phyloP scores from a whole-genome alignment of 2,329 filamentous ascomycete genomes.

The Penicillium sp. region DNA sequence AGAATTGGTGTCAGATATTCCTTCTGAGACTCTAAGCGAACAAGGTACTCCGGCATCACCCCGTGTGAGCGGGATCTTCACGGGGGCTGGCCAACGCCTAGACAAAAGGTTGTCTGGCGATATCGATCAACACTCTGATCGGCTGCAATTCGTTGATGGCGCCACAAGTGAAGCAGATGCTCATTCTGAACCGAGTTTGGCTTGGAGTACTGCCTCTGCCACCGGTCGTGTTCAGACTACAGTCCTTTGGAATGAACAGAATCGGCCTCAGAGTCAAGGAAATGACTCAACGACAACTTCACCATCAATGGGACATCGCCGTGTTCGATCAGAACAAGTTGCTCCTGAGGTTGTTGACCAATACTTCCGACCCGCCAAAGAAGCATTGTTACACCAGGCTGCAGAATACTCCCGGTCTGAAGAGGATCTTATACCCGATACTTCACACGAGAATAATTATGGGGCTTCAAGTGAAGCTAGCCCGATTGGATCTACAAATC shows the following conservation, averaged over 20 bases:
- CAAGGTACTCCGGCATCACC: slow-evolving; percentile 29
- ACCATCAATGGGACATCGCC: slow-evolving; percentile 25
- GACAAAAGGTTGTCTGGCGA: slow-evolving; percentile 30
- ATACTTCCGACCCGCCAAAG: slow-evolving; percentile 32
- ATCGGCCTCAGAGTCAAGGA: slow-evolving; percentile 10
- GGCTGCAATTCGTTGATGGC: slow-evolving; percentile 31
- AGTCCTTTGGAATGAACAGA: slow-evolving; percentile 27
- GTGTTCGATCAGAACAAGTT: slow-evolving; percentile 36
- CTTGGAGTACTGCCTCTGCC: slow-evolving; percentile 42
- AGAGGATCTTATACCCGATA: slow-evolving; percentile 20
- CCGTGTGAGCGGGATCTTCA: slow-evolving; percentile 37
- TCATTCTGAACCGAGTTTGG: slow-evolving; percentile 41
- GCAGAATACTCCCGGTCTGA: slow-evolving; percentile 20
- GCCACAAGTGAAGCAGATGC: slow-evolving; percentile 32
- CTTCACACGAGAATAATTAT: background rate
- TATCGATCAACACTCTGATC: slow-evolving; percentile 35
- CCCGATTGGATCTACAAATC: slow-evolving; percentile 7
- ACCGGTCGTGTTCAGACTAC: slow-evolving; percentile 38
- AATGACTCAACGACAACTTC: background rate
- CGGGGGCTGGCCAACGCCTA: slow-evolving; percentile 34
- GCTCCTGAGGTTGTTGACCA: slow-evolving; percentile 28
- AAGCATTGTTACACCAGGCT: slow-evolving; percentile 30
- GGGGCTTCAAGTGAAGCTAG: slow-evolving; percentile 4
- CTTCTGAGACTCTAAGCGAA: background rate
- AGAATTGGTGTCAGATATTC: background rate